Percentiles rank a stretch among this genome's conserved stretches.
Evolutionary conservation across 2,329 filamentous ascomycete species (phyloP).

Genomic region (Phialophora chinensis): DNA sequence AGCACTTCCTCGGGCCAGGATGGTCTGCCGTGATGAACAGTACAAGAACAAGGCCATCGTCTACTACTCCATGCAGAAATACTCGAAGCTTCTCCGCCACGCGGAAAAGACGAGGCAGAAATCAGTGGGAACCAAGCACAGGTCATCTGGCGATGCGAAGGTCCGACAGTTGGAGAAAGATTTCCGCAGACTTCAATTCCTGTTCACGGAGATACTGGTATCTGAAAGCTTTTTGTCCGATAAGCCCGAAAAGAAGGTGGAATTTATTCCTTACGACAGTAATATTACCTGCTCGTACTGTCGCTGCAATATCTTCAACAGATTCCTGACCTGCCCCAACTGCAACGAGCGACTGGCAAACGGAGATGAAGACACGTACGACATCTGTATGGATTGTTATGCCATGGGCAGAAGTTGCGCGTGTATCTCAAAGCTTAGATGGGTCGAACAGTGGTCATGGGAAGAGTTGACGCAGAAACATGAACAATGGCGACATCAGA

Average conservation of each 20-base stretch:
- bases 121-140: conserved; percentile 45
- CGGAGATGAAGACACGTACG: conserved; percentile 84
- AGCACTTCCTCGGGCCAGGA: conserved; percentile 82
- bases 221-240: conserved; percentile 82
- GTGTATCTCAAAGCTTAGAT: conserved; percentile 82
- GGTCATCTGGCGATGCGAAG: conserved; percentile 52
- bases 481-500: conserved; percentile 79
- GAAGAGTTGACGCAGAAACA: conserved; percentile 76
- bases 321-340: conserved; percentile 88
- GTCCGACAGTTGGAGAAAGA: conserved; percentile 77
- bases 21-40: conserved; percentile 95
- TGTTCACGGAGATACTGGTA: conserved; percentile 79
- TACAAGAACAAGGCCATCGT: conserved; percentile 99
- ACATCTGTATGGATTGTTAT: conserved; percentile 98
- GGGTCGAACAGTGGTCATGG: conserved; percentile 95
- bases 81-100: conserved; percentile 65
- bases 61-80: conserved; percentile 84
- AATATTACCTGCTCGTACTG: conserved; percentile 97
- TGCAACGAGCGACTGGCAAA: conserved; percentile 72
- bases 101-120: conserved; percentile 61
- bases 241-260: conserved; percentile 65
- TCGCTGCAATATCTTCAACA: conserved; percentile 94
- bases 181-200: conserved; percentile 77
- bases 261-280: conserved; percentile 82
- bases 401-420: conserved; percentile 94